Evolutionary conservation across 352 stramenopile species (phyloP).

Genomic region (Globisporangium solare): DNA sequence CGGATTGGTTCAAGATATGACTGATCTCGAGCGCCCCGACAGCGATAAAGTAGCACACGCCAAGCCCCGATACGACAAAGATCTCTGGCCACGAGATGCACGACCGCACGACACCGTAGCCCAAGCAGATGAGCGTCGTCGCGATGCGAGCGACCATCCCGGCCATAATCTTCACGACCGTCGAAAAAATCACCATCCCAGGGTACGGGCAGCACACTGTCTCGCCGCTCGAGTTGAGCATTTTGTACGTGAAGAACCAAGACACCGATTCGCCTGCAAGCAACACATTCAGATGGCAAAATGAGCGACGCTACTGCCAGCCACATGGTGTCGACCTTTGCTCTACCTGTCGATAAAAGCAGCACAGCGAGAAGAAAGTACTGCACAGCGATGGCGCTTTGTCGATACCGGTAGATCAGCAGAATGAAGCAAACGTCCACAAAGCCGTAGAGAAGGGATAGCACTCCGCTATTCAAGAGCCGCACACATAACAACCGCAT

Average conservation of each 20-base stretch:
- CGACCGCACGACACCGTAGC: conserved; percentile 76
- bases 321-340: no score
- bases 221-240: conserved; percentile 66
- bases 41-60: conserved; percentile 78
- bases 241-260: conserved; percentile 79
- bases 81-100: conserved; percentile 70
- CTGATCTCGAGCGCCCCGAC: conserved; percentile 74
- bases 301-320: no score
- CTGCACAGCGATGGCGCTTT: conserved; percentile 75
- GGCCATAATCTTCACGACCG: conserved; percentile 60
- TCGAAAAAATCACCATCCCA: conserved; percentile 60
- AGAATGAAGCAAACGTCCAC: conserved; percentile 65
- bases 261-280: conserved; percentile 47
- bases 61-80: conserved; percentile 68
- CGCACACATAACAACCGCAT: neutral
- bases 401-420: conserved; percentile 63
- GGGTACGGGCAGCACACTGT: conserved; percentile 78
- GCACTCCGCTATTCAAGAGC: conserved; percentile 36
- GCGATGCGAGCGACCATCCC: conserved; percentile 73
- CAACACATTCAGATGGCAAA: neutral
- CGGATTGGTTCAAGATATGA: conserved; percentile 73
- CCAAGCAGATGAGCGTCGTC: conserved; percentile 74
- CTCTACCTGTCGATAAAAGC: conserved; percentile 59
- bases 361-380: conserved; percentile 81
- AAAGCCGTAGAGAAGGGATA: conserved; percentile 70